Evolutionary conservation across 106 monocot species (phyloP), one percentile per base, ranked within the genome.

Genomic region (Ottelia alismoides): DNA sequence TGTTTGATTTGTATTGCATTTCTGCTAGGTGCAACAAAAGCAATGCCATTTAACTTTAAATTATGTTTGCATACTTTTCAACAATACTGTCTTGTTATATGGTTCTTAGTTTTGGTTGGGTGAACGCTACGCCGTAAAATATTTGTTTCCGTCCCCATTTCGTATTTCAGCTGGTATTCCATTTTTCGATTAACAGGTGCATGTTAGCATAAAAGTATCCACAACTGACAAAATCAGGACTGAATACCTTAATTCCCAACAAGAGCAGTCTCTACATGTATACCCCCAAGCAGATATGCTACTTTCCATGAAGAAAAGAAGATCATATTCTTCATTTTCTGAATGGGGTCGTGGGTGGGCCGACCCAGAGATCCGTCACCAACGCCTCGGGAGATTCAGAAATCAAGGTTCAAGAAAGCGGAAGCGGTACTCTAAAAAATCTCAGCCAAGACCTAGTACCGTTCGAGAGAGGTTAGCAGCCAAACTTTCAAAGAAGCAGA

Each of bases 271-370:
- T 21, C 50, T 89, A 1, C 47, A 61, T 54, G 77, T 31, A 20
- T 79, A 77, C 52, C 96, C 89, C 19, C 74, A 85, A 60, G 96
- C 85, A 19, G 96, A 82, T 60, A 98, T 98, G 96, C 14, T 92
- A 27, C 52, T 85, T 1, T 49, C 71, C 35, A 16, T 49, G 23
- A 24, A 43, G 24, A 62, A 55, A 3, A 11, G 53, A 1, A 82
- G 43, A 32, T 76, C 81, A 1, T 70, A 64, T 58, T 85, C 96
- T 22, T 66, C 48, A 1, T 98, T 82, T 60, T 73, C 96, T 6
- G 76, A 82, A 47, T 96, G 84, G 94, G 81, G 84, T 16, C 72
- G 71, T 61, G 94, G 94, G 40, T 98, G 89, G 96, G 96, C 96
- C 30, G 85, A 96, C 45, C 96, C 96, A 48, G 89, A 82, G 44